Evolutionary conservation across 331 rosid genomes (phyloP).

Genomic region (Malus hybrid): DNA sequence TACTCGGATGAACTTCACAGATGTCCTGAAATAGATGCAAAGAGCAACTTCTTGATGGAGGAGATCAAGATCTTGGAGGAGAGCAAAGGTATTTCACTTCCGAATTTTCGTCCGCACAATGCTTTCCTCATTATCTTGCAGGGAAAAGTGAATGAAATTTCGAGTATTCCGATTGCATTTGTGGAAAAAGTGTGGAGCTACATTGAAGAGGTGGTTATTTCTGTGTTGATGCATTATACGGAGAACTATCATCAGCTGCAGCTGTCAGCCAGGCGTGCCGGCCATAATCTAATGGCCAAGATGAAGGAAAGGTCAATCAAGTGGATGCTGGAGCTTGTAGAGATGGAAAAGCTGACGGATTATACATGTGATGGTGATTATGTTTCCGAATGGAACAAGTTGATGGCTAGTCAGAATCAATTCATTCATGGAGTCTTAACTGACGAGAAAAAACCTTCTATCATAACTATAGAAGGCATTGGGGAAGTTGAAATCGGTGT

Average conservation of each 20-base stretch:
- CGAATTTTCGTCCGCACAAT: conserved; percentile 33
- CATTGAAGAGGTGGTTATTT: too few relatives aligned
- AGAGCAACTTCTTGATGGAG: conserved; percentile 13
- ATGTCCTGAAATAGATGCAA: conserved; percentile 8
- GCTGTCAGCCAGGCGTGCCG: conserved; percentile 8
- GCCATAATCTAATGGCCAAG: conserved; percentile 14
- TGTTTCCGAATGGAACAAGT: conserved; percentile 4
- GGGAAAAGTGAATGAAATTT: conserved; percentile 23
- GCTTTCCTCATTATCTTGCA: conserved; percentile 26
- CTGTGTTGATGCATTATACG: neutral
- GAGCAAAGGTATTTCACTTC: conserved; percentile 33
- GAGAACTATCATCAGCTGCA: conserved; percentile 31
- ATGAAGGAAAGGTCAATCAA: conserved; percentile 24
- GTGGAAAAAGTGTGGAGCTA: conserved; percentile 29
- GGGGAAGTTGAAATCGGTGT: conserved; percentile 14
- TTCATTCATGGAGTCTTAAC: neutral
- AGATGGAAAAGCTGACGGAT: conserved; percentile 41
- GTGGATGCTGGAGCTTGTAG: conserved; percentile 22
- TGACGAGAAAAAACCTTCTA: rapidly evolving
- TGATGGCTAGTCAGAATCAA: neutral
- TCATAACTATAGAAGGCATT: conserved; percentile 12
- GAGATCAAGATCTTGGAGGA: conserved; percentile 40
- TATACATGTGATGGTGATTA: conserved; percentile 43
- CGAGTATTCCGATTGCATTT: conserved; percentile 19
- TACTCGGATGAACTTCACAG: conserved; percentile 16